Conservation (phyloP, 2,329 filamentous ascomycete genomes). For the Tympanopsis confertula region DNA sequence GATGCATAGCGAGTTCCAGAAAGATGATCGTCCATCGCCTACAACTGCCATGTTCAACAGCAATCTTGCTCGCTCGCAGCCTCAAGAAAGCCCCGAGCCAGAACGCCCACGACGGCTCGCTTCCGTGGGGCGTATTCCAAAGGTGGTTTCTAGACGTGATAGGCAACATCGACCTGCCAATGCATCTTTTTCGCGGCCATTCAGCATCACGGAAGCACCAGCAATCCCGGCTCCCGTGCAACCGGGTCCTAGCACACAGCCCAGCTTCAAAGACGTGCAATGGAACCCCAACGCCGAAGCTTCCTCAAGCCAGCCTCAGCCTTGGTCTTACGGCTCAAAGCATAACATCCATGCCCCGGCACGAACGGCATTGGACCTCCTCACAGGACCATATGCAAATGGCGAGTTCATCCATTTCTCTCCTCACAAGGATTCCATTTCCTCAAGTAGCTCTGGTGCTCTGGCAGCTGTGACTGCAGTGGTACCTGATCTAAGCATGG, state of each 20-base stretch:
- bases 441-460: conserved; percentile 36
- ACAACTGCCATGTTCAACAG: conserved; percentile 8
- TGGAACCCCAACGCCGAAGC: too few relatives aligned
- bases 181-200: conserved; percentile 49
- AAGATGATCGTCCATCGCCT: conserved; percentile 15
- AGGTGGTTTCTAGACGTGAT: conserved; percentile 42
- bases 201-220: conserved; percentile 29
- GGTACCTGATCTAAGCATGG: conserved; percentile 26
- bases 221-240: conserved; percentile 14
- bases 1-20: conserved; percentile 16
- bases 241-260: conserved; percentile 10
- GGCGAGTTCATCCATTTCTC: conserved; percentile 7
- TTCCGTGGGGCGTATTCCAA: conserved; percentile 49
- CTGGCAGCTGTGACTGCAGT: conserved; percentile 29
- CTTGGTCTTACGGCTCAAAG: too few relatives aligned
- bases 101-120: conserved; percentile 33
- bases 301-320: too few relatives aligned
- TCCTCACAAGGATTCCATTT: conserved; percentile 39
- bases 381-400: background rate
- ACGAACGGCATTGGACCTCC: background rate
- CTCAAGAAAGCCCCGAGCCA: conserved; percentile 17
- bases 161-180: conserved; percentile 37
- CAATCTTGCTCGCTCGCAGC: conserved; percentile 6
- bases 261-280: too few relatives aligned
- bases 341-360: too few relatives aligned